These are phyloP conservation scores for Fusarium buxicola DNA, from an alignment of 2,329 filamentous ascomycete species.

Conservation along the genomic window DNA sequence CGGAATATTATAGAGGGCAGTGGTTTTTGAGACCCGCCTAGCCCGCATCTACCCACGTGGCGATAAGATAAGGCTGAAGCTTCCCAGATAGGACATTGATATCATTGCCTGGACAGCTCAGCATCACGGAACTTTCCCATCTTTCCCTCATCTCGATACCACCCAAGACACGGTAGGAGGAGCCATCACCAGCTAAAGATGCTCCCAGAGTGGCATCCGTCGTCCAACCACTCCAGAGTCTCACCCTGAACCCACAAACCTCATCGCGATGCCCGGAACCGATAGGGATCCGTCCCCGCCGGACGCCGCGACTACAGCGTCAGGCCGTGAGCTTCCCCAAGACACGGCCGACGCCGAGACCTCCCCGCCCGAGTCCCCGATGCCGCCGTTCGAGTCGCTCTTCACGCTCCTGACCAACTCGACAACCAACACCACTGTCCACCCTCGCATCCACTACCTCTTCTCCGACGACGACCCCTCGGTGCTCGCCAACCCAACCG, in stretches of 20 bases:
- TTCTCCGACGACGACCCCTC: conserved; percentile 93
- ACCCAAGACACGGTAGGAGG: conserved; percentile 11
- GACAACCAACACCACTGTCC: conserved; percentile 78
- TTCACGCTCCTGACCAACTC: conserved; percentile 87
- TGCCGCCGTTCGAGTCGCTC: conserved; percentile 76
- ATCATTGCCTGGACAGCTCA: conserved; percentile 13
- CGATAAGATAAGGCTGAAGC: conserved; percentile 48
- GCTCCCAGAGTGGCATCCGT: conserved; percentile 33
- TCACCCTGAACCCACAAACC: conserved; percentile 3
- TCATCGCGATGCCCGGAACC: conserved; percentile 39
- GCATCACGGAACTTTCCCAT: conserved; percentile 9
- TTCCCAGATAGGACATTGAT: conserved; percentile 39
- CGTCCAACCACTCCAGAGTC: conserved; percentile 21
- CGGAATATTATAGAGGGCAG: no score
- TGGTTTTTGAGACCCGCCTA: neutral
- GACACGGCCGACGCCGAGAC: conserved; percentile 24
- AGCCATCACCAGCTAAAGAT: conserved; percentile 32
- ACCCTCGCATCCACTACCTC: conserved; percentile 90
- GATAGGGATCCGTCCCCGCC: conserved; percentile 43
- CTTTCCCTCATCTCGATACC: conserved; percentile 10
- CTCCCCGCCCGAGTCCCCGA: conserved; percentile 24
- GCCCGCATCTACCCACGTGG: conserved; percentile 40
- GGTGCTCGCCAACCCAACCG: conserved; percentile 73
- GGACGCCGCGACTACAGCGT: conserved; percentile 18
- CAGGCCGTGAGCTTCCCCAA: conserved; percentile 31